Evolutionary conservation across 768 basidiomycete species (phyloP).

Genomic region (Xerocomellus amylosporus): DNA sequence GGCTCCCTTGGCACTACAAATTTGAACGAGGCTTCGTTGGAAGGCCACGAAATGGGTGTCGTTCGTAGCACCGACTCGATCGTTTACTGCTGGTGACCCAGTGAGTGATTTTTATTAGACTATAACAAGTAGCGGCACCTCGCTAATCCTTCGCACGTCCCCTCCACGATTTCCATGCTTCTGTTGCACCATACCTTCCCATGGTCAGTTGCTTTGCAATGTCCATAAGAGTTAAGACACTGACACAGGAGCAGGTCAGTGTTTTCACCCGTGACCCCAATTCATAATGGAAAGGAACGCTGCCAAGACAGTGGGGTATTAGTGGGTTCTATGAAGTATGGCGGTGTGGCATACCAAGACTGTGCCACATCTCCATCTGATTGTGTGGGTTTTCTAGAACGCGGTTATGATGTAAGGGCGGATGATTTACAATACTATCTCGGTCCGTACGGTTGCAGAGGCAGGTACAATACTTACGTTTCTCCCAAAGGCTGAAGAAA

Average conservation of each 20-base stretch:
- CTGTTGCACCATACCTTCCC: neutral
- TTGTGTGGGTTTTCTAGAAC: neutral
- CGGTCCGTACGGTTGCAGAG: neutral
- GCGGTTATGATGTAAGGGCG: neutral
- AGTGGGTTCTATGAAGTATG: neutral
- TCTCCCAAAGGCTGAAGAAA: too few species aligned
- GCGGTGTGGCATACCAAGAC: conserved; percentile 1
- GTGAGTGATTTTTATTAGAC: neutral
- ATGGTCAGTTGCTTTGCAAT: neutral
- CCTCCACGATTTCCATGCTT: neutral
- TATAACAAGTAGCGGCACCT: neutral
- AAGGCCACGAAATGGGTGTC: neutral
- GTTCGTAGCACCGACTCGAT: neutral
- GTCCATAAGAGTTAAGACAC: neutral
- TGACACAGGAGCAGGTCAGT: neutral
- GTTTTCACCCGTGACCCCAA: neutral
- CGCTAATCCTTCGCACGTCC: neutral
- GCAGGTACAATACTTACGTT: neutral
- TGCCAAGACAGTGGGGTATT: conserved; percentile 9
- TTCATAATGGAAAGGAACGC: neutral
- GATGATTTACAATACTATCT: neutral
- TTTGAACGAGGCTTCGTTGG: neutral
- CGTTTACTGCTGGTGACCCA: conserved; percentile 3
- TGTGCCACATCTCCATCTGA: neutral
- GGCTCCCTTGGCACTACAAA: conserved; percentile 1